Evolutionary conservation across 768 basidiomycete genomes (phyloP).

Genomic region (Cystofilobasidium capitatum): DNA sequence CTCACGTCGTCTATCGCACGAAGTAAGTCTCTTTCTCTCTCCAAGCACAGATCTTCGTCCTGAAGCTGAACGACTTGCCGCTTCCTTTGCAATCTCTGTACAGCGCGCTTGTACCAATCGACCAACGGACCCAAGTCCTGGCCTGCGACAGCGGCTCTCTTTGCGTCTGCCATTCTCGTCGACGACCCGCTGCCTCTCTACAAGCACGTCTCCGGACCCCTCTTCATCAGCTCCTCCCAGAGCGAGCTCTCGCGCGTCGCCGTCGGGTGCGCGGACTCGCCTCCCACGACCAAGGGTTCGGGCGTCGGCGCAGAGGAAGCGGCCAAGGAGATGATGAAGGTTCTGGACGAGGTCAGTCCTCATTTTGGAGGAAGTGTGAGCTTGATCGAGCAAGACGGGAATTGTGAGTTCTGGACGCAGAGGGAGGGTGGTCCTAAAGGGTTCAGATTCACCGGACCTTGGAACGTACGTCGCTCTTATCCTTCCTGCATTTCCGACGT

Average conservation of each 20-base stretch:
- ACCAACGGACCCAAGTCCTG: conserved; percentile 23
- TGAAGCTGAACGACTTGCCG: neutral
- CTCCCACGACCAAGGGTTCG: neutral
- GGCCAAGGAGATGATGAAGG: conserved; percentile 4
- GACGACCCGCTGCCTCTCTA: conserved; percentile 11
- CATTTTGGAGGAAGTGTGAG: conserved; percentile 19
- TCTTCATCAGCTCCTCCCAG: conserved; percentile 17
- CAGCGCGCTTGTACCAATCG: conserved; percentile 18
- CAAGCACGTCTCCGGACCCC: neutral
- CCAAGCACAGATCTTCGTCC: neutral
- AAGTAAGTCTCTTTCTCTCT: neutral
- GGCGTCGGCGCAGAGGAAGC: neutral
- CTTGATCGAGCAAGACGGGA: conserved; percentile 10
- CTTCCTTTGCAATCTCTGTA: neutral
- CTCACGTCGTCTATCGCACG: conserved; percentile 11
- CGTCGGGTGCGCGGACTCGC: conserved; percentile 27
- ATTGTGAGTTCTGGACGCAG: conserved; percentile 21
- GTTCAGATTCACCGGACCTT: conserved; percentile 19
- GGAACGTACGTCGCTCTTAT: conserved; percentile 8
- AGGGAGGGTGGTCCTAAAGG: neutral
- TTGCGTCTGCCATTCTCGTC: conserved; percentile 21
- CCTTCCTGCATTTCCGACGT: neutral
- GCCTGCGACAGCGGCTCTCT: conserved; percentile 3
- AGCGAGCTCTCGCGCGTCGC: conserved; percentile 26
- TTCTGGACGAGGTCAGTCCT: neutral